Evolutionary conservation across 1,284 basidiomycete genomes (phyloP).

Genomic region (Ceratobasidium sp.): DNA sequence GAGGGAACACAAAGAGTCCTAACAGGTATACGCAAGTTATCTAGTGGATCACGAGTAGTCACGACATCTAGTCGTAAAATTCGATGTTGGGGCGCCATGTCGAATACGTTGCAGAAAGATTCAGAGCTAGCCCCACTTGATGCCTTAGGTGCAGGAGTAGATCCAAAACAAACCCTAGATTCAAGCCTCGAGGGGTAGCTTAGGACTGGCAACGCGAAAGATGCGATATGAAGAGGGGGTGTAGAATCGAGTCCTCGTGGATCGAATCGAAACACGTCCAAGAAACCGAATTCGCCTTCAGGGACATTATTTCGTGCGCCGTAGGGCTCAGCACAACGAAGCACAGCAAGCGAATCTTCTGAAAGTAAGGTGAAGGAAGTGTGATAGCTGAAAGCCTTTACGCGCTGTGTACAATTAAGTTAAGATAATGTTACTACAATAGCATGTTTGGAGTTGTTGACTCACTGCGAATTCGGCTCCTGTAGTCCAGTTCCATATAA

Average conservation of each 20-base stretch:
- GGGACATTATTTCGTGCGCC: neutral
- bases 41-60: neutral
- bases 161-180: neutral
- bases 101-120: neutral
- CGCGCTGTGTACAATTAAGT: neutral
- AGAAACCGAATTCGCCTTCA: neutral
- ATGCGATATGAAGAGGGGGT: neutral
- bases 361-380: neutral
- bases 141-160: neutral
- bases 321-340: neutral
- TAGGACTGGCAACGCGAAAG: neutral
- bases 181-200: neutral
- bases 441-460: neutral
- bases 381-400: neutral
- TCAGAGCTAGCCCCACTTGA: neutral
- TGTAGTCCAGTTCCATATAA: slow-evolving; percentile 2
- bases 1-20: neutral
- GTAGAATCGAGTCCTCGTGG: neutral
- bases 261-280: neutral
- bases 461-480: neutral
- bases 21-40: neutral
- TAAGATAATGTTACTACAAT: neutral
- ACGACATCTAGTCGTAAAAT: neutral
- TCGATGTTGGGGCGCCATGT: neutral
- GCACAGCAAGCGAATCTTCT: neutral